Evolutionary conservation across 208 protist species (phyloP).

Genomic region (Cochliopodium minus): DNA sequence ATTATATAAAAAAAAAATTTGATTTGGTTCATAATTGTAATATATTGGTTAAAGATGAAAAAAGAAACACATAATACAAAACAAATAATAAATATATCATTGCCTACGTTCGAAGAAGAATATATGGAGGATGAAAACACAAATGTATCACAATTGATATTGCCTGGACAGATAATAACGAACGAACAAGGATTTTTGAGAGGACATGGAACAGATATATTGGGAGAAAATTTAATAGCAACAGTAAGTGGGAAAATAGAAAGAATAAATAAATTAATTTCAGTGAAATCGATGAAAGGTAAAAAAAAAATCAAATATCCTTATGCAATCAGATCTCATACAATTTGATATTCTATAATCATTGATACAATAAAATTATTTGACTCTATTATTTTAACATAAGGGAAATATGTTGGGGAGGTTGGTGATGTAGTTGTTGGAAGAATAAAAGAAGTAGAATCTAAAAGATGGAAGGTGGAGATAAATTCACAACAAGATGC

Average conservation of each 20-base stretch:
- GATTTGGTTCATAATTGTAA: no score
- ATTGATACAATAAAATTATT: background rate
- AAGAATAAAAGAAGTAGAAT: constrained; percentile 60
- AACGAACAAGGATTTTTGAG: no score
- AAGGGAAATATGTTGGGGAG: constrained; percentile 63
- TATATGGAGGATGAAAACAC: no score
- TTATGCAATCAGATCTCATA: background rate
- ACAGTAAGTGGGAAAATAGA: constrained; percentile 44
- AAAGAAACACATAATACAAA: no score
- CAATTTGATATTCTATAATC: background rate
- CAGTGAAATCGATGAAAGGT: constrained; percentile 36
- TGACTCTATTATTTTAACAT: background rate
- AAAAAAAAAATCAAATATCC: constrained; percentile 14
- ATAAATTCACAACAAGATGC: constrained; percentile 64
- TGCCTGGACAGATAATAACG: no score
- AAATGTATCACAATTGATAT: no score
- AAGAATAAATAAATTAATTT: constrained; percentile 50
- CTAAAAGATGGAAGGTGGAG: constrained; percentile 82
- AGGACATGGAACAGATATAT: constrained; percentile 34
- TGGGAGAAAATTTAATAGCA: constrained; percentile 25
- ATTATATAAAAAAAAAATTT: no score
- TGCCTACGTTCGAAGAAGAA: no score
- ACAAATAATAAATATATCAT: no score
- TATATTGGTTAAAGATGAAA: no score
- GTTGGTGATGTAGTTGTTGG: constrained; percentile 90